phyloP scores from a whole-genome alignment of 164 flowering plant species.

The Pachysandra terminalis region DNA sequence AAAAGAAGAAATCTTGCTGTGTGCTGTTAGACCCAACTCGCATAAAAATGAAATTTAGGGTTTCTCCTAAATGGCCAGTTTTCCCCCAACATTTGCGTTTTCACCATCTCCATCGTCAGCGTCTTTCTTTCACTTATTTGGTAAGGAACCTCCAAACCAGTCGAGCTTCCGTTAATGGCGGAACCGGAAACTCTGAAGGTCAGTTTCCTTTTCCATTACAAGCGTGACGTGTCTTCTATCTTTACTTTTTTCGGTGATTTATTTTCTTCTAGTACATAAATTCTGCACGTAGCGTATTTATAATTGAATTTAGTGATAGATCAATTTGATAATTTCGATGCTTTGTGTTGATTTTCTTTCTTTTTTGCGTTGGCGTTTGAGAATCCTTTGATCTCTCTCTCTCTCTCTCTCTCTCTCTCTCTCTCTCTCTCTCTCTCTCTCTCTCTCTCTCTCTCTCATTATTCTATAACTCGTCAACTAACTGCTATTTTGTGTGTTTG shows the following conservation, averaged over 20 bases:
- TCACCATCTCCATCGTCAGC: slow-evolving; percentile 12
- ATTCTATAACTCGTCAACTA: no score
- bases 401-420: no score
- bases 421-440: no score
- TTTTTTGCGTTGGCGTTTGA: no score
- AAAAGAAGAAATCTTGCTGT: no score
- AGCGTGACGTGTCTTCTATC: background rate
- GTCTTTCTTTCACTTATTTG: slow-evolving; percentile 25
- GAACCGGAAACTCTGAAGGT: slow-evolving; percentile 45
- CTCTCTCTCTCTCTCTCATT: no score
- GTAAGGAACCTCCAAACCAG: slow-evolving; percentile 27
- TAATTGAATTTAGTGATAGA: background rate
- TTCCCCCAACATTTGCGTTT: slow-evolving; percentile 1
- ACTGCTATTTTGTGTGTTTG: no score
- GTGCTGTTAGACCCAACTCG: no score
- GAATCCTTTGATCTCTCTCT: no score
- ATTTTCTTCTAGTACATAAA: background rate
- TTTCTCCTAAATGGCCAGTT: slow-evolving; percentile 15
- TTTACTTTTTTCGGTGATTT: background rate
- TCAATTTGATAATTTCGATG: background rate
- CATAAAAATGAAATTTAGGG: slow-evolving; percentile 21
- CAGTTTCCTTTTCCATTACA: background rate
- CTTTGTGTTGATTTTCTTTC: no score
- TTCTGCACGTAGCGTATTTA: no score
- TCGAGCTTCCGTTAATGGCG: slow-evolving; percentile 47